A percentile compares a stretch with the other conserved stretches of the same genome.
These are phyloP conservation scores for Magnusiomyces magnusii DNA, from an alignment of 1,139 yeast species.

Conservation along the genomic window DNA sequence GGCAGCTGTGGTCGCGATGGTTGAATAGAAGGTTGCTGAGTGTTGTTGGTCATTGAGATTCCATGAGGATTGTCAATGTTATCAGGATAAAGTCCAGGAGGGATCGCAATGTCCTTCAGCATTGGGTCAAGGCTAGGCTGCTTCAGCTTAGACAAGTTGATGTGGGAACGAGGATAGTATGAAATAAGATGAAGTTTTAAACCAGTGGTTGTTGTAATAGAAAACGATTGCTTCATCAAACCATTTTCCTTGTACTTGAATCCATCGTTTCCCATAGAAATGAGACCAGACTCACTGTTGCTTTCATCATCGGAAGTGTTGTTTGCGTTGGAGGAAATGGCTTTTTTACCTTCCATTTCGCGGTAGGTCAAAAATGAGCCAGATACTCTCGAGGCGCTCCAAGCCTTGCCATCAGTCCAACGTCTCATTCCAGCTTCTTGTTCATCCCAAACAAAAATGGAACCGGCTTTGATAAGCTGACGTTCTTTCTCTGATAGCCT, in stretches of 20 bases:
- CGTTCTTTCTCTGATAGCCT: slow-evolving; percentile 55
- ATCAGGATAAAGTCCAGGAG: slow-evolving; percentile 38
- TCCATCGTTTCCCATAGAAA: slow-evolving; percentile 21
- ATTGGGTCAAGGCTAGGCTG: slow-evolving; percentile 40
- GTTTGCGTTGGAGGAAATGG: slow-evolving; percentile 10
- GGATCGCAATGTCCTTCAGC: slow-evolving; percentile 34
- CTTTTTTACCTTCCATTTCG: slow-evolving; percentile 45
- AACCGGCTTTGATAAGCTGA: slow-evolving; percentile 46
- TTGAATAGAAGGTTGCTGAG: not conserved
- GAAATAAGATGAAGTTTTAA: slow-evolving; percentile 52
- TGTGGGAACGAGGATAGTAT: slow-evolving; percentile 37
- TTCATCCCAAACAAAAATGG: slow-evolving; percentile 66
- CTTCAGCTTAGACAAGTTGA: slow-evolving; percentile 25
- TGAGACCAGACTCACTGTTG: not conserved
- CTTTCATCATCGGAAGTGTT: slow-evolving; percentile 3
- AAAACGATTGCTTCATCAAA: slow-evolving; percentile 53
- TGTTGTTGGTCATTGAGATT: slow-evolving; percentile 6
- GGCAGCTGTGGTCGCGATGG: slow-evolving; percentile 2
- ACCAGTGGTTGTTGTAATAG: slow-evolving; percentile 45
- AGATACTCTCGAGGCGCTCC: slow-evolving; percentile 65
- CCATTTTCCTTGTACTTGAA: slow-evolving; percentile 42
- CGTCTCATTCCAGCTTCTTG: slow-evolving; percentile 61
- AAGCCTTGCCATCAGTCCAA: slow-evolving; percentile 67
- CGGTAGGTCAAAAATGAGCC: slow-evolving; percentile 58
- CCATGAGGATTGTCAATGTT: slow-evolving; percentile 17